Percentiles rank a stretch among this genome's conserved stretches.
These are phyloP conservation scores for Candida andamanensis DNA, from an alignment of 805 yeast species.

Conservation along the genomic window DNA sequence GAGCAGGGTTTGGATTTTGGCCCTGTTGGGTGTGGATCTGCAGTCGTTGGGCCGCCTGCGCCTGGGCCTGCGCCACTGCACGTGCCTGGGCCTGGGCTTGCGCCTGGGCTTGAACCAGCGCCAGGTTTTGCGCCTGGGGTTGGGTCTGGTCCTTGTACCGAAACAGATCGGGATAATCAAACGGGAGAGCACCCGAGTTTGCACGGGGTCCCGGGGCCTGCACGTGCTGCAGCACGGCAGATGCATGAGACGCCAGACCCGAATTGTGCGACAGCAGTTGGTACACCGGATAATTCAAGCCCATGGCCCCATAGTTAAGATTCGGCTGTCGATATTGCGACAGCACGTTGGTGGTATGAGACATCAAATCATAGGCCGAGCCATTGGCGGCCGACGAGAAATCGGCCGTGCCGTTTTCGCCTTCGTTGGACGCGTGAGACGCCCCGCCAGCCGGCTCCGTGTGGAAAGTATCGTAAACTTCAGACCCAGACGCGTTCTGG, in stretches of 20 bases:
- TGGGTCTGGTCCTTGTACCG: constrained; percentile 22
- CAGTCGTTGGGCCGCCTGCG: constrained; percentile 6
- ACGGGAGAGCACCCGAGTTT: constrained; percentile 3
- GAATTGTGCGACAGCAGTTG: constrained; percentile 11
- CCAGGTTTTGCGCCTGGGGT: no score
- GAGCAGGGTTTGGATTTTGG: constrained; percentile 12
- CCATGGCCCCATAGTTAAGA: constrained; percentile 3
- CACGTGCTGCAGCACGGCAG: no score
- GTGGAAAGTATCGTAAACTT: constrained; percentile 17
- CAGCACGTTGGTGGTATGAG: constrained; percentile 9
- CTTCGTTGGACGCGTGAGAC: constrained; percentile 7
- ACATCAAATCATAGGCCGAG: constrained; percentile 18
- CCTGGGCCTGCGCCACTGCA: constrained; percentile 12
- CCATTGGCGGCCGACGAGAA: constrained; percentile 5
- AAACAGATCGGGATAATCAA: constrained; percentile 15
- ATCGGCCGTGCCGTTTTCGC: constrained; percentile 6
- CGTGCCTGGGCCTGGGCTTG: constrained; percentile 14
- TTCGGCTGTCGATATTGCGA: constrained; percentile 4
- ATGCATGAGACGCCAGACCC: no score
- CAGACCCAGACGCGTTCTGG: constrained; percentile 4
- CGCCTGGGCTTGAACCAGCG: constrained; percentile 10
- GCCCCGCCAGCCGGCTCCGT: no score
- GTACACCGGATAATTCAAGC: constrained; percentile 13
- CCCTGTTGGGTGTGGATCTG: constrained; percentile 8
- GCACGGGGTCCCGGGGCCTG: no score